Evolutionary conservation across 1,139 yeast species (phyloP).

Genomic region (Debaryomyces robertsiae): DNA sequence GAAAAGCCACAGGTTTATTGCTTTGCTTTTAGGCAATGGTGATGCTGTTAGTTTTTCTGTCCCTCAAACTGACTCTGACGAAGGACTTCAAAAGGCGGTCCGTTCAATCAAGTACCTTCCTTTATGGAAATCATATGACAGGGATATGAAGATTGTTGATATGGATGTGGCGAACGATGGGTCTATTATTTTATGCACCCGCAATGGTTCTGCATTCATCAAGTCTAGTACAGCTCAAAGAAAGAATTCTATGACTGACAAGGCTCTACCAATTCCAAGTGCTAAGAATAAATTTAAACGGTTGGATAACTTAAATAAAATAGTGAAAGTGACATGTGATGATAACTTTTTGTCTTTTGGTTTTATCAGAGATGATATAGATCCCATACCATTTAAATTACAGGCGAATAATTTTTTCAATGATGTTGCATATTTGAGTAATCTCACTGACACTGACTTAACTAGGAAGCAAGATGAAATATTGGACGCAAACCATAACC

Average conservation of each 20-base stretch:
- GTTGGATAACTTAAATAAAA: constrained; percentile 54
- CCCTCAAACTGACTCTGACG: constrained; percentile 18
- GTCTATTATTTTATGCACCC: constrained; percentile 64
- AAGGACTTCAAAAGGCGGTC: constrained; percentile 27
- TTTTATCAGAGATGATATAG: constrained; percentile 65
- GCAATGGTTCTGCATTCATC: constrained; percentile 63
- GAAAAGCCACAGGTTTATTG: constrained; percentile 39
- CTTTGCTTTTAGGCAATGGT: constrained; percentile 55
- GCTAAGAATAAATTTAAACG: constrained; percentile 54
- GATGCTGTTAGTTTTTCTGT: constrained; percentile 45
- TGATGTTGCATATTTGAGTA: constrained; percentile 57
- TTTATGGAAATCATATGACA: constrained; percentile 58
- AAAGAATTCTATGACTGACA: constrained; percentile 37
- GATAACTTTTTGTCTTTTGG: constrained; percentile 68
- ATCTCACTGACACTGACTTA: constrained; percentile 29
- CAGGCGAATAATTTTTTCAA: constrained; percentile 43
- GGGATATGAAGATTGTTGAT: constrained; percentile 55
- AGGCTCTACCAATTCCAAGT: constrained; percentile 26
- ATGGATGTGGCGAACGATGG: constrained; percentile 73
- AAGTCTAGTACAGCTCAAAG: constrained; percentile 27
- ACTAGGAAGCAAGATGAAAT: constrained; percentile 41
- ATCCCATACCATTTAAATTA: constrained; percentile 52
- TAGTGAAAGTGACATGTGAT: constrained; percentile 66
- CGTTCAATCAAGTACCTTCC: constrained; percentile 39
- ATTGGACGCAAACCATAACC: constrained; percentile 23